Conservation (phyloP, 2,329 filamentous ascomycete genomes). For the Xylaria multiplex region DNA sequence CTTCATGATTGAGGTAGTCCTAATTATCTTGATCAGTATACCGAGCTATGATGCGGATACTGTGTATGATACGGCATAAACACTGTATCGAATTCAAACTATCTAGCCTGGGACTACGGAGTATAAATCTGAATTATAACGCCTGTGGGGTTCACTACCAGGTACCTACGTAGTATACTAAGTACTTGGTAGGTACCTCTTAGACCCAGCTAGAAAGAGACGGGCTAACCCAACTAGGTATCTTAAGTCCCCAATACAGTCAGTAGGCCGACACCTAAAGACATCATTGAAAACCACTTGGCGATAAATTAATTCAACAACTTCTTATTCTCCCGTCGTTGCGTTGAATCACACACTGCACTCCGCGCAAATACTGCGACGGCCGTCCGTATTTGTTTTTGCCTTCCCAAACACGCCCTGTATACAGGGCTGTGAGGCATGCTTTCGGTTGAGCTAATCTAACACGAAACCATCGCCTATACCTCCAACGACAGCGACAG, state of each 20-base stretch:
- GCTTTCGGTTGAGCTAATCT: neutral
- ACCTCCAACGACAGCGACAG: neutral
- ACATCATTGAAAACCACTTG: neutral
- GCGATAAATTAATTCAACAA: neutral
- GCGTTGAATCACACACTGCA: neutral
- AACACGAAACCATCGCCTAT: neutral
- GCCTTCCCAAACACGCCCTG: neutral
- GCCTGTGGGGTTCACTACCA: too few species aligned
- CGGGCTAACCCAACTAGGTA: too few species aligned
- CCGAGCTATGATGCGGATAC: neutral
- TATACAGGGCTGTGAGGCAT: neutral
- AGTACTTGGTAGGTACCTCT: too few species aligned
- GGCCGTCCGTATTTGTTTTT: neutral
- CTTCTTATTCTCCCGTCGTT: conserved; percentile 8
- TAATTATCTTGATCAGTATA: too few species aligned
- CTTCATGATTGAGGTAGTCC: too few species aligned
- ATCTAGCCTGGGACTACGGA: too few species aligned
- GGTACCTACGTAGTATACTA: too few species aligned
- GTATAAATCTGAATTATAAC: too few species aligned
- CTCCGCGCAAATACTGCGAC: conserved; percentile 1
- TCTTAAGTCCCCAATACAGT: too few species aligned
- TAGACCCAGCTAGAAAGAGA: too few species aligned
- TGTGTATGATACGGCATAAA: neutral
- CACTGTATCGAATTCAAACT: neutral
- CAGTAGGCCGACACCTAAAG: neutral